A percentile compares a stretch with the other conserved stretches of the same genome.
These are phyloP conservation scores for Lophiostoma macrostomum DNA, from an alignment of 495 filamentous ascomycete species.

Conservation along the genomic window DNA sequence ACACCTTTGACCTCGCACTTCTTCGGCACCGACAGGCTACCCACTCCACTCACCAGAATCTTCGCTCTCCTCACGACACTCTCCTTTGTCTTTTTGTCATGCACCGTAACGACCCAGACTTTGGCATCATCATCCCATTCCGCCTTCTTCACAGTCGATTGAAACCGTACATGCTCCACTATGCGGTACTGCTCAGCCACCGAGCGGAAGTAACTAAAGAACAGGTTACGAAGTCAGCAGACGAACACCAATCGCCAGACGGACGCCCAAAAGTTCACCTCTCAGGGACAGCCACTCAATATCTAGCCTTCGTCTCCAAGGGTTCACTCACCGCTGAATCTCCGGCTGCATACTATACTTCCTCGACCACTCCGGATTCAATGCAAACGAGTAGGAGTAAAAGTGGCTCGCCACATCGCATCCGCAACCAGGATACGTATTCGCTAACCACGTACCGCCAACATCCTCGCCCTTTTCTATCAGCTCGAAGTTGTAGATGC, in stretches of 20 bases:
- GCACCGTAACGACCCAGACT: constrained; percentile 47
- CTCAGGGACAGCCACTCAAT: too few relatives aligned
- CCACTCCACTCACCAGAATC: constrained; percentile 56
- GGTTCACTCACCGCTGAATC: too few relatives aligned
- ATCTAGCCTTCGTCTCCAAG: too few relatives aligned
- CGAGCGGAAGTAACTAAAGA: constrained; percentile 46
- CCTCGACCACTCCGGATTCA: constrained; percentile 48
- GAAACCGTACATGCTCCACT: constrained; percentile 44
- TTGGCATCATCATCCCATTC: constrained; percentile 46
- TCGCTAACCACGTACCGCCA: constrained; percentile 38
- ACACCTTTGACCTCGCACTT: constrained; percentile 49
- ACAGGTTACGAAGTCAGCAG: too few relatives aligned
- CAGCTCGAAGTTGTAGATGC: constrained; percentile 31
- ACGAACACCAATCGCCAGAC: too few relatives aligned
- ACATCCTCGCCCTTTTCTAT: constrained; percentile 38
- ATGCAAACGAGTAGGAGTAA: constrained; percentile 52
- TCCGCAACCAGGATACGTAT: constrained; percentile 38
- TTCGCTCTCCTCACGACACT: constrained; percentile 46
- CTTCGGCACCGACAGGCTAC: constrained; percentile 50
- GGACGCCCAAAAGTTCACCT: too few relatives aligned
- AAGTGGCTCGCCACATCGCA: constrained; percentile 42
- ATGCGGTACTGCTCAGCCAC: constrained; percentile 49
- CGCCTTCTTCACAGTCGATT: constrained; percentile 43
- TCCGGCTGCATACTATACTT: constrained; percentile 46
- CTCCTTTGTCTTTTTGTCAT: constrained; percentile 39